phyloP scores from a whole-genome alignment of 495 filamentous ascomycete species.

The Lophiotrema nucula region DNA sequence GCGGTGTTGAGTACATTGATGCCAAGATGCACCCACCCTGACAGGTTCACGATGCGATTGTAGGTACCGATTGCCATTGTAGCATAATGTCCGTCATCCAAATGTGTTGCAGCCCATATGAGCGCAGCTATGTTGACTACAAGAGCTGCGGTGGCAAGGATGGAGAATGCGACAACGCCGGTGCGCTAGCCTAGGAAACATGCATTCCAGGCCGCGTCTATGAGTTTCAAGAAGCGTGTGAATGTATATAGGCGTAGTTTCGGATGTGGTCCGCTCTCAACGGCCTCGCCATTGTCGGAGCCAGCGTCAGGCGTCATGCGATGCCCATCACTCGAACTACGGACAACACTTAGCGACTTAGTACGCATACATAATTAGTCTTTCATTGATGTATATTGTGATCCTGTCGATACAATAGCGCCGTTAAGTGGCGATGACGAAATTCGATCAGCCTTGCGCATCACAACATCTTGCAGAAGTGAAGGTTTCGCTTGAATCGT shows the following conservation, averaged over 20 bases:
- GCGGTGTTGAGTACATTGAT: conserved; percentile 3
- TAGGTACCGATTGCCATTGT: background rate
- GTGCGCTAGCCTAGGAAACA: conserved; percentile 1
- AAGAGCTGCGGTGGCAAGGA: background rate
- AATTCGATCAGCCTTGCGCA: too few relatives aligned
- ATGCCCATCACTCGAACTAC: background rate
- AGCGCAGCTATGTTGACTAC: conserved; percentile 3
- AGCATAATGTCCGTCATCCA: conserved; percentile 2
- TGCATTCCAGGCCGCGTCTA: background rate
- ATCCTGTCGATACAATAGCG: too few relatives aligned
- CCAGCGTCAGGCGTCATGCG: background rate
- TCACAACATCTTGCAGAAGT: too few relatives aligned
- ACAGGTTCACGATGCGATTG: background rate
- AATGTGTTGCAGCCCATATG: conserved; percentile 1
- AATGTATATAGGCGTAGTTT: background rate
- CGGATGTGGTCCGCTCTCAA: background rate
- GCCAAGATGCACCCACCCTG: background rate
- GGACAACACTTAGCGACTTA: background rate
- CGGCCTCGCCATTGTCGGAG: background rate
- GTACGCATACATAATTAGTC: background rate
- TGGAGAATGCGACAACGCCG: conserved; percentile 7
- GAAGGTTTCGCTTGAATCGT: too few relatives aligned
- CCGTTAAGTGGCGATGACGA: too few relatives aligned
- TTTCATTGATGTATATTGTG: too few relatives aligned
- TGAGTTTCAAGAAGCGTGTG: background rate